phyloP scores from a whole-genome alignment of 306 rosid species.

The Pyrus pyrifolia region DNA sequence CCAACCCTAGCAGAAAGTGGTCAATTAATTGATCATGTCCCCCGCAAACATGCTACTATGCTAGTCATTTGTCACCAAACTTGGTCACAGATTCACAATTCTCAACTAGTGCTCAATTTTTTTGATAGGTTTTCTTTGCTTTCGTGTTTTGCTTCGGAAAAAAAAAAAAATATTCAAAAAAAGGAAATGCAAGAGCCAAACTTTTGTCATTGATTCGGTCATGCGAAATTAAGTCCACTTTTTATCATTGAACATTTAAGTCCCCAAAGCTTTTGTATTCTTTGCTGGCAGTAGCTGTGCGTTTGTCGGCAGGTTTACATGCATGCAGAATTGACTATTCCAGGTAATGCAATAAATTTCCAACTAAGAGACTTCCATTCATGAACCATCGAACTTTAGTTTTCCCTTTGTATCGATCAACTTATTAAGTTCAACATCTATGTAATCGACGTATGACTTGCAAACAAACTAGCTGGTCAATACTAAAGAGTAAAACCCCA shows the following conservation, averaged over 20 bases:
- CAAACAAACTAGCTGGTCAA: not conserved
- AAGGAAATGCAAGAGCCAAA: not conserved
- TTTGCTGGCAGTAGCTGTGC: not conserved
- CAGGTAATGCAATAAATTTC: not conserved
- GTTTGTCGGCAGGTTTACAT: not conserved
- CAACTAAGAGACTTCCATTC: not conserved
- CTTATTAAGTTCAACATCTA: not conserved
- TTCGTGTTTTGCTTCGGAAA: too few species aligned
- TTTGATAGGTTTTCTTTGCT: not conserved
- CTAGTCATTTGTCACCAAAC: not conserved
- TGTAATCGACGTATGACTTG: not conserved
- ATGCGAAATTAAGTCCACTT: not conserved
- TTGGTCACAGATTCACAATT: not conserved
- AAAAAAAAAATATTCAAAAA: not conserved
- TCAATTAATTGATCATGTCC: not conserved
- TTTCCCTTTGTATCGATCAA: not conserved
- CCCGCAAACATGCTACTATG: not conserved
- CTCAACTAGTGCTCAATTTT: not conserved
- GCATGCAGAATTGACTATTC: not conserved
- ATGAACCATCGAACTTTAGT: not conserved
- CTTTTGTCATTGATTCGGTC: not conserved
- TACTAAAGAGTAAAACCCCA: not conserved
- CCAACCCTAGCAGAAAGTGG: too few species aligned
- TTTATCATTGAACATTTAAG: not conserved
- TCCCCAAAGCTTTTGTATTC: not conserved